Percentiles rank a stretch among this genome's conserved stretches.
Conservation (phyloP, 2,329 filamentous ascomycete genomes). For the Talaromyces sp. region DNA sequence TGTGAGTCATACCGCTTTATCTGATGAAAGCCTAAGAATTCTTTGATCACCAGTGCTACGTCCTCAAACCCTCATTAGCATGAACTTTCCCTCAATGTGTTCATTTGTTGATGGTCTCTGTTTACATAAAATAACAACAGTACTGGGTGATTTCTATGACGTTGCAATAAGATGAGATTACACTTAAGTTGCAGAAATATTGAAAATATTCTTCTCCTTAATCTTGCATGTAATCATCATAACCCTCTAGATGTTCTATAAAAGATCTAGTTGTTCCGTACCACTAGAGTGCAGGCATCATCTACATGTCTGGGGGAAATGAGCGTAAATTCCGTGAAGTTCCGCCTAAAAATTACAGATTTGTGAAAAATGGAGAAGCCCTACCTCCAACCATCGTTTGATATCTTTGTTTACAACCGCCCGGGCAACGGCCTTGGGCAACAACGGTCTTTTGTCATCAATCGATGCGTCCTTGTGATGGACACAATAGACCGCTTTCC, state of each 20-base stretch:
- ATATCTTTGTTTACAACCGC: not conserved
- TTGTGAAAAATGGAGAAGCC: not conserved
- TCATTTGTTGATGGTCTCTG: not conserved
- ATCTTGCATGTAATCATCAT: too few species aligned
- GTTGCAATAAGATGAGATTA: not conserved
- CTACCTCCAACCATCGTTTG: not conserved
- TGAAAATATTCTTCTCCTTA: too few species aligned
- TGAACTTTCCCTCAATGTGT: not conserved
- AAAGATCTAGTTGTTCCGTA: not conserved
- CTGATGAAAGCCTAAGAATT: not conserved
- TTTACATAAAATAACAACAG: not conserved
- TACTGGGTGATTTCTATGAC: too few species aligned
- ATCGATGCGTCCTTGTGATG: not conserved
- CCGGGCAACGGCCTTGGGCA: not conserved
- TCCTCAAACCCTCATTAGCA: not conserved
- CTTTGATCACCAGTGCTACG: not conserved
- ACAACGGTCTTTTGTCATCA: not conserved
- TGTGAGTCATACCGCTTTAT: not conserved
- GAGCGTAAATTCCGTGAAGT: not conserved
- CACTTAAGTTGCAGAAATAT: not conserved
- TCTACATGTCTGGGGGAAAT: not conserved
- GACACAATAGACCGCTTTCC: not conserved
- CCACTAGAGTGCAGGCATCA: not conserved
- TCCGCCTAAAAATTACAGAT: not conserved
- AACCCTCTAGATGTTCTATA: too few species aligned